Base-by-base conservation (phyloP, 1,139 yeast species). In the Yamadazyma taylorii region DNA sequence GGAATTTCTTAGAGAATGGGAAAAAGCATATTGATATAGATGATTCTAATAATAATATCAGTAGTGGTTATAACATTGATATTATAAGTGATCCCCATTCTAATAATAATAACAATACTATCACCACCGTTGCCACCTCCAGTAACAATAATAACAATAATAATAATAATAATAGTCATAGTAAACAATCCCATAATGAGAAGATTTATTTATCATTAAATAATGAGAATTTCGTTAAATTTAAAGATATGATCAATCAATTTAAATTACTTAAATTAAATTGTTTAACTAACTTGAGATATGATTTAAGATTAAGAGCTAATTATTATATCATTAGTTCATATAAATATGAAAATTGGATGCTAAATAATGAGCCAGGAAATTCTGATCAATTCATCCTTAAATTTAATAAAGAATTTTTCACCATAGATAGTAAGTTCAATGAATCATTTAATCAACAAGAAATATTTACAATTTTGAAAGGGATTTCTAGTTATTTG, bases 311-410 rank as follows among this genome's bases (percentile, higher is more conserved):
- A 42, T 73, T 79, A 37, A 75, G 84, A 41, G 74, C 80, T 2
- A 72, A 85, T 13, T 79, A 78, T 54, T 78, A 75, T 51, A 71
- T 85, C 30, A 76, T 80, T 10, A 69, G 67, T 38, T 71, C 77
- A 12, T 67, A 64, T 46, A 55, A 52, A 37, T 62, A 58, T 30
- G 61, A 62, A 16, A 69, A 65, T 32, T 74, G 79, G 76, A 59
- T 69, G 47, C 69, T 73, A 34, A 40, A 60, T 3, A 63, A 70
- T 15, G 81, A 78, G 48, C 74, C 79, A 0, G 84, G 81, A 5
- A 87, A 81, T 48, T 76, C 85, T 4, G 92, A 84, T 47, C 72
- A 74, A 17, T 77, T 66, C 46, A 75, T 85, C 36, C 75, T 78
- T 13, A 68, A 73, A 42, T 66, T 84, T 45, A 86, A 82, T 52